Evolutionary conservation across 345 rosid genomes (phyloP).

Genomic region (Melaleuca quinquenervia): DNA sequence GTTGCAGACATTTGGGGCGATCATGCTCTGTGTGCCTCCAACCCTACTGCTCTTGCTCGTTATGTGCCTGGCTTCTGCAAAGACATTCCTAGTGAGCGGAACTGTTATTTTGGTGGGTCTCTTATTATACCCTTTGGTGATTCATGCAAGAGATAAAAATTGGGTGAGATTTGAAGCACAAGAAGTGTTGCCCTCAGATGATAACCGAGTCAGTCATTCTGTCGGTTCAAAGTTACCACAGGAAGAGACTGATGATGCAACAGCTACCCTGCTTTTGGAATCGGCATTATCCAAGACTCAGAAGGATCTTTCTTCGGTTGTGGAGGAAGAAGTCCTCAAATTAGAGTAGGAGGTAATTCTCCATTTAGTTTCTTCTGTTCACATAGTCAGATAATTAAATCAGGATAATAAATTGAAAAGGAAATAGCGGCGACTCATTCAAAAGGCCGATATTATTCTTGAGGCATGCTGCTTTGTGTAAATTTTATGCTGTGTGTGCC

Average conservation of each 20-base stretch:
- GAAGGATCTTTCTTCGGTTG: constrained; percentile 1
- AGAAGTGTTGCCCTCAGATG: not conserved
- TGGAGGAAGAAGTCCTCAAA: constrained; percentile 11
- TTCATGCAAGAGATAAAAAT: constrained; percentile 33
- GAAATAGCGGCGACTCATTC: not conserved
- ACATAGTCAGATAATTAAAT: not conserved
- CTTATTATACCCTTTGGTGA: constrained; percentile 40
- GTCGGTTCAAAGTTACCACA: constrained; percentile 7
- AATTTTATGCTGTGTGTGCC: rapidly evolving
- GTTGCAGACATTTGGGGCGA: constrained; percentile 48
- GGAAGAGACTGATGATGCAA: constrained; percentile 44
- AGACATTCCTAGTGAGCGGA: constrained; percentile 57
- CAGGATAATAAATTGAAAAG: not conserved
- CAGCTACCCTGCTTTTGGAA: constrained; percentile 30
- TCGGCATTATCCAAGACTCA: not conserved
- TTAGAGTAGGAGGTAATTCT: constrained; percentile 9
- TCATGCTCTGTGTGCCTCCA: constrained; percentile 63
- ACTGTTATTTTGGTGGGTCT: constrained; percentile 42
- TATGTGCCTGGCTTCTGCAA: constrained; percentile 65
- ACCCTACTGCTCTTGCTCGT: constrained; percentile 60
- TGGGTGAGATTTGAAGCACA: constrained; percentile 30
- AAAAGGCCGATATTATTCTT: not conserved
- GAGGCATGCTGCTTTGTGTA: not conserved
- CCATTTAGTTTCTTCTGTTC: not conserved
- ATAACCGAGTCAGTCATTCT: not conserved